Base-by-base conservation (phyloP, 805 yeast species). In the Candida michaelii region DNA sequence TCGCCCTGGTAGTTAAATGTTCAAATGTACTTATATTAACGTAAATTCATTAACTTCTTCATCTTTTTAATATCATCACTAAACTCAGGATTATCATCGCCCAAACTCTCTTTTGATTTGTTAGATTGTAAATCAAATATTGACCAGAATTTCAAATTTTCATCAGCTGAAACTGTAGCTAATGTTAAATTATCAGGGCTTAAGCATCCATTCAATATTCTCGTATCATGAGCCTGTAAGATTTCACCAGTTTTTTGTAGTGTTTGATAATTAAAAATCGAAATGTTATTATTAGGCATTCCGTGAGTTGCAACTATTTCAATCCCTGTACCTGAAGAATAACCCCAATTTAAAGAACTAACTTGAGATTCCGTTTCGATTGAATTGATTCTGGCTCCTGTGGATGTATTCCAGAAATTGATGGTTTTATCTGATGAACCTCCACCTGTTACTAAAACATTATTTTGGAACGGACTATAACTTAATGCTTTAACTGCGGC, bases 161-260 rank as follows among this genome's bases (percentile, higher is more conserved):
- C 99, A 63, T 93, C 98, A 10, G 96, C 95, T 2, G 97, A 95
- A 35, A 90, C 89, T 0, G 99, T 93, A 1, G 96, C 98, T 42
- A 93, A 66, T 0, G 95, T 87, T 40, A 87, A 79, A 12, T 85
- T 87, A 64, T 93, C 97, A 3, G 97, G 97, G 17, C 96, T 85
- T 40, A 93, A 60, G 36, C 89, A 82, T 19, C 96, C 85, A 47
- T 79, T 79, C 40, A 93, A 73, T 18, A 93, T 89, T 51, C 98
- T 75, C 12, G 93, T 80, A 49, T 89, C 97, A 59, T 93, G 99
- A 1, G 97, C 97, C 30, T 82, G 80, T 19, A 68, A 65, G 40
- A 93, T 86, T 52, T 88, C 95, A 5, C 96, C 97, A 2, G 91
- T 89, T 61, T 87, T 86, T 52, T 85, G 86, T 46, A 87, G 72